Conservation (phyloP, 148 eudicot genomes). For the Linanthus parryae region DNA sequence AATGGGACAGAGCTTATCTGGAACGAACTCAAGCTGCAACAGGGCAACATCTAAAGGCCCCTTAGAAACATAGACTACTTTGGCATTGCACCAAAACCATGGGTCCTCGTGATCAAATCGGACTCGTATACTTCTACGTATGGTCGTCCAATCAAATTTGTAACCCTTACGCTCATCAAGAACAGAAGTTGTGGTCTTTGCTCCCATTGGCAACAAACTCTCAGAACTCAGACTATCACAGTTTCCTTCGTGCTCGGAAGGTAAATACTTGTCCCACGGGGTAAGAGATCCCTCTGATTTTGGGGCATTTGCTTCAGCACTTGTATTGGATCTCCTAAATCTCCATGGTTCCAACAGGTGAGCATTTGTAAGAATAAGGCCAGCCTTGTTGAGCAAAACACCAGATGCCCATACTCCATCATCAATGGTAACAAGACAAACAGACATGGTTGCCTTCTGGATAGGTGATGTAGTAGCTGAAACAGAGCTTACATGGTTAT, state of each 20-base stretch:
- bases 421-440: conserved; percentile 74
- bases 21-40: conserved; percentile 66
- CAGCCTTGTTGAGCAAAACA: conserved; percentile 66
- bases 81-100: conserved; percentile 83
- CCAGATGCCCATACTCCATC: conserved; percentile 97
- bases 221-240: conserved; percentile 8
- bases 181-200: conserved; percentile 18
- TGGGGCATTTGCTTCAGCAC: conserved; percentile 28
- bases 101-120: conserved; percentile 65
- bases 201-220: conserved; percentile 15
- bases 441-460: conserved; percentile 56
- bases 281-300: conserved; percentile 18
- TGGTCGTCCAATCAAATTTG: conserved; percentile 14
- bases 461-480: conserved; percentile 29
- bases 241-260: conserved; percentile 8
- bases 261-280: conserved; percentile 16
- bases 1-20: conserved; percentile 60
- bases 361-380: conserved; percentile 93
- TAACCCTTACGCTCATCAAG: conserved; percentile 21
- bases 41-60: conserved; percentile 85
- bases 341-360: conserved; percentile 98
- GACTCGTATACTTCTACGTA: conserved; percentile 44
- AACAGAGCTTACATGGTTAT: conserved; percentile 12
- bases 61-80: conserved; percentile 66
- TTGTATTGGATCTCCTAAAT: conserved; percentile 46